Conservation (phyloP, 352 stramenopile species). For the Peronospora destructor region DNA sequence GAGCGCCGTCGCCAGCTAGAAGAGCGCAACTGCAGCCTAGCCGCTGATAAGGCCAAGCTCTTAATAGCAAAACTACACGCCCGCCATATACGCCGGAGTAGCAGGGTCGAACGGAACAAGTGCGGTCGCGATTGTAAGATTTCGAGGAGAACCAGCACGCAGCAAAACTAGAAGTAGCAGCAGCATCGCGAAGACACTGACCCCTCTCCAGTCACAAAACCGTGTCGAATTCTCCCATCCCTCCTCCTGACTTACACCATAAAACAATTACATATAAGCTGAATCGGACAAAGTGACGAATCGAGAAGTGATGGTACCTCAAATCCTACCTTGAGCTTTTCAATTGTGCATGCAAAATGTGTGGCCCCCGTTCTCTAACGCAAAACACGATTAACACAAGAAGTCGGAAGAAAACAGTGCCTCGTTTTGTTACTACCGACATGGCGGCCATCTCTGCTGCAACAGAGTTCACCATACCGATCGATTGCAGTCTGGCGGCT, state of each 20-base stretch:
- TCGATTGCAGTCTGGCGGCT: constrained; percentile 22
- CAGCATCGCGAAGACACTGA: constrained; percentile 8
- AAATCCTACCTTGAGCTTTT: neutral
- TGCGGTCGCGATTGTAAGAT: constrained; percentile 19
- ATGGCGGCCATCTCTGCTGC: constrained; percentile 11
- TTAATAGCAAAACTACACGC: constrained; percentile 8
- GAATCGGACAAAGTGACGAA: too few relatives aligned
- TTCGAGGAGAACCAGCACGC: constrained; percentile 2
- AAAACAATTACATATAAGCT: constrained; percentile 11
- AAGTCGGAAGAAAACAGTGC: constrained; percentile 7
- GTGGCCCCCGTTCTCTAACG: constrained; percentile 6
- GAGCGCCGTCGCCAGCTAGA: constrained; percentile 31
- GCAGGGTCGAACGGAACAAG: constrained; percentile 14
- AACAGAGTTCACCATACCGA: constrained; percentile 9
- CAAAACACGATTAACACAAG: neutral
- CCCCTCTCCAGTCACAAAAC: neutral
- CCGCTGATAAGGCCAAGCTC: constrained; percentile 11
- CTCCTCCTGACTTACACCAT: constrained; percentile 17
- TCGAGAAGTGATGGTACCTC: too few relatives aligned
- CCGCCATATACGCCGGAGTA: constrained; percentile 4
- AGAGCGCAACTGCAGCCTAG: constrained; percentile 24
- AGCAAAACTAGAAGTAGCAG: neutral
- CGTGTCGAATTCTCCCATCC: constrained; percentile 1
- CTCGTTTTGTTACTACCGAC: neutral
- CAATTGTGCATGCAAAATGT: constrained; percentile 2